Evolutionary conservation across 305 asterid genomes (phyloP), one percentile per base, ranked within the genome.

Genomic region (Fraxinus greggii): DNA sequence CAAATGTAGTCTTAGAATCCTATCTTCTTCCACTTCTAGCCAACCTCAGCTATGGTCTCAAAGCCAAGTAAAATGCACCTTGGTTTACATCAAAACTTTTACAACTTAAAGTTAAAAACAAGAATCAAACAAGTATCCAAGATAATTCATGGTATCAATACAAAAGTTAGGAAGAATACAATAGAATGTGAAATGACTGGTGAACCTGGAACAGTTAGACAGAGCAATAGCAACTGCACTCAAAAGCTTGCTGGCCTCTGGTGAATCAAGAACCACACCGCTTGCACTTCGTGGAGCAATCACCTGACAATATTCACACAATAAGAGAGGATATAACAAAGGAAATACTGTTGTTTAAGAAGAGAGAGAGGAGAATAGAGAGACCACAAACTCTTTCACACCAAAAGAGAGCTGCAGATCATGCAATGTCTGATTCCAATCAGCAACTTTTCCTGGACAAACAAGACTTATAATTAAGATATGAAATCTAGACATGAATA

Each of bases 191-290:
- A n/a, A 82, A 80, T 40, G 84, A 86, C 86, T 84, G 81, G 84
- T 89, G 86, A 85, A 95, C 99, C 99, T 91, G 80, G 97, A 92
- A 42, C 54, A 42, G n/a, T 92, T 94, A 86, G 98, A 89, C 88
- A 94, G 84, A 80, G 98, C 98, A 89, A 95, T 95, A 86, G 99
- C 97, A 85, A 92, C 97, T 63, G 98, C 98, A 90, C 99, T 95
- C 89, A 95, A 88, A 83, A 95, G 99, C 86, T 95, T 95, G 95
- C 97, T 94, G 67, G 98, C 97, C 92, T 94, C 98, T 51, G 99
- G 98, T 82, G 97, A 94, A 83, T 94, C 97, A 85, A 95, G 97
- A 89, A 95, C 94, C 86, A 94, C 98, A 2, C 99, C 97, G 36
- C 98, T 95, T 78, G 94, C 97, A 88, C 98, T 95, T 85, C 92